A percentile compares a stretch with the other conserved stretches of the same genome.
These are phyloP conservation scores for Colletotrichum tanaceti DNA, from an alignment of 2,329 filamentous ascomycete species.

Conservation along the genomic window DNA sequence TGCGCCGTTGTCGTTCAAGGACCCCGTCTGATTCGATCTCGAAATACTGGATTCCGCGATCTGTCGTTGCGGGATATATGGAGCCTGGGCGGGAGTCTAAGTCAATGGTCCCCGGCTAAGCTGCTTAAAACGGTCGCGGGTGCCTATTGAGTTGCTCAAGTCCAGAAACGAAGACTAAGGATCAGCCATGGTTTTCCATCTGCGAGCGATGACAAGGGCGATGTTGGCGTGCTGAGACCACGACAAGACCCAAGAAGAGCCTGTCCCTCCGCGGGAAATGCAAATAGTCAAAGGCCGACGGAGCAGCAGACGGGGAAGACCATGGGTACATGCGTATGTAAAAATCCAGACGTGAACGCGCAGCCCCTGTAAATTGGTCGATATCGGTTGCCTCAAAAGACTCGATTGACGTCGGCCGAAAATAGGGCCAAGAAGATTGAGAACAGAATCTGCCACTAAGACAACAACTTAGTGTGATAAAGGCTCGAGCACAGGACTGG, in stretches of 20 bases:
- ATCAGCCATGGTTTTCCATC: neutral
- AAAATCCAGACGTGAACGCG: neutral
- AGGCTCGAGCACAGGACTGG: neutral
- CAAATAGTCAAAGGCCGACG: neutral
- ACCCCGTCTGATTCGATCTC: neutral
- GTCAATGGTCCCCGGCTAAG: neutral
- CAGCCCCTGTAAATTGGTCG: neutral
- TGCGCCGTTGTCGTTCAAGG: neutral
- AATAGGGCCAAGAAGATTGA: constrained; percentile 8
- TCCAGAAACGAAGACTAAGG: neutral
- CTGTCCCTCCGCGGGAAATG: neutral
- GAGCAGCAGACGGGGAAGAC: neutral
- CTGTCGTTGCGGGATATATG: neutral
- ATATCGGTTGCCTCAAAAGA: neutral
- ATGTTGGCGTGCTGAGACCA: neutral
- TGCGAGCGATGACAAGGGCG: neutral
- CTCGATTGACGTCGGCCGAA: neutral
- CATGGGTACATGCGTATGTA: neutral
- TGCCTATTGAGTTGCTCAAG: neutral
- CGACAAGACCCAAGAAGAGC: neutral
- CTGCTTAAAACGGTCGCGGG: neutral
- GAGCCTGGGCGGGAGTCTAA: too few species aligned
- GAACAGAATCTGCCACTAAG: neutral
- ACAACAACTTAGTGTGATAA: neutral
- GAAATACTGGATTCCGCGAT: neutral